Evolutionary conservation across 192 early-diverging fungal genomes (phyloP).

Genomic region (Rhizophagus prolifer): DNA sequence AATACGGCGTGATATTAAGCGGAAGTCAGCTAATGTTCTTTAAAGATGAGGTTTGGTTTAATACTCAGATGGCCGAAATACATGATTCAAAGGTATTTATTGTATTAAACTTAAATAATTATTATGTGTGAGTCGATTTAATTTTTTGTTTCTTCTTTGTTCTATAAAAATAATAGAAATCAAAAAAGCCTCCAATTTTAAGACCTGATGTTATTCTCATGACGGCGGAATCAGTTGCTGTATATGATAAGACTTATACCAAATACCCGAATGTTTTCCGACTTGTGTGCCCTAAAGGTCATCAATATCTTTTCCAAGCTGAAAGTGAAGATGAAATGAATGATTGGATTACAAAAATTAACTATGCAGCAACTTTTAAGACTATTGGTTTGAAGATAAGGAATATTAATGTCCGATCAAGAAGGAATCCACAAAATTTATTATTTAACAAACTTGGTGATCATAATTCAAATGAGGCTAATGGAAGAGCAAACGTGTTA

Average conservation of each 20-base stretch:
- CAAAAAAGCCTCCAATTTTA: slow-evolving; percentile 23
- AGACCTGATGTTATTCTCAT: slow-evolving; percentile 32
- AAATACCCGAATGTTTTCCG: slow-evolving; percentile 80
- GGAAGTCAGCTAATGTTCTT: slow-evolving; percentile 78
- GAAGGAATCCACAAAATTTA: background rate
- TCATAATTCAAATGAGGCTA: background rate
- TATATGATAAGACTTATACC: slow-evolving; percentile 67
- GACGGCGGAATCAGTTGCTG: slow-evolving; percentile 62
- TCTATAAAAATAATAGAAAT: slow-evolving; percentile 6
- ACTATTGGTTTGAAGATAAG: slow-evolving; percentile 48
- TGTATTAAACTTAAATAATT: background rate
- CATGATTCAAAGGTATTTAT: background rate
- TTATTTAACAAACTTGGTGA: slow-evolving; percentile 28
- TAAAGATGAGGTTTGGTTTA: slow-evolving; percentile 54
- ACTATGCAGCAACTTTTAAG: slow-evolving; percentile 78
- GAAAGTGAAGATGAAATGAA: slow-evolving; percentile 68
- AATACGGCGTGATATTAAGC: slow-evolving; percentile 71
- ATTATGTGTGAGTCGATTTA: background rate
- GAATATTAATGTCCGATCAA: background rate
- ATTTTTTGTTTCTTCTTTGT: background rate
- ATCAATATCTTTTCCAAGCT: slow-evolving; percentile 71
- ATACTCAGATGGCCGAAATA: slow-evolving; percentile 38
- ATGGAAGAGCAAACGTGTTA: slow-evolving; percentile 13
- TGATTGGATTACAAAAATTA: slow-evolving; percentile 80
- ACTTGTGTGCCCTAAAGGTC: slow-evolving; percentile 64